A percentile compares a stretch with the other conserved stretches of the same genome.
These are phyloP conservation scores for Gastrolobium villosum DNA, from an alignment of 306 rosid genomes.

Conservation along the genomic window DNA sequence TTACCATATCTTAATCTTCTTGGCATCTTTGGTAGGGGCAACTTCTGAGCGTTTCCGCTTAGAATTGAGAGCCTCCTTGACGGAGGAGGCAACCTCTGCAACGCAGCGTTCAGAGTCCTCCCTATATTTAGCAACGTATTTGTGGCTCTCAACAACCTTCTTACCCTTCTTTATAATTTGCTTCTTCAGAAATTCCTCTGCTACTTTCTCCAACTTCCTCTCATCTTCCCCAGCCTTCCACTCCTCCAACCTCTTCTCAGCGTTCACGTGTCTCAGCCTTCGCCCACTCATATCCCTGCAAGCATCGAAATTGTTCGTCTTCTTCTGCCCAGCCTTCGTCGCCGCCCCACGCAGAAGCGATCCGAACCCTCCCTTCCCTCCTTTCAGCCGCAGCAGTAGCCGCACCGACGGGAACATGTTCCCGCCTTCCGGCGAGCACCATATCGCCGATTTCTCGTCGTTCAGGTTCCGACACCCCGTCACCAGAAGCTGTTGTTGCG, in stretches of 20 bases:
- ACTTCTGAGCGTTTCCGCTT: constrained; percentile 63
- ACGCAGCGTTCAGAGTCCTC: constrained; percentile 81
- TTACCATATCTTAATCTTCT: constrained; percentile 85
- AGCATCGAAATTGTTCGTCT: constrained; percentile 95
- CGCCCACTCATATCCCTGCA: constrained; percentile 99
- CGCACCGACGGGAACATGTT: constrained; percentile 72
- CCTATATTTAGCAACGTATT: constrained; percentile 86
- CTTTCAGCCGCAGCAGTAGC: constrained; percentile 71
- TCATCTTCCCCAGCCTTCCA: constrained; percentile 87
- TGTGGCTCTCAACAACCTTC: constrained; percentile 77
- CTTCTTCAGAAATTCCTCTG: constrained; percentile 82
- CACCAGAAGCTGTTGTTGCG: constrained; percentile 74
- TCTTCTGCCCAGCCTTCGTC: constrained; percentile 95
- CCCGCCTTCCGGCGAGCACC: constrained; percentile 52
- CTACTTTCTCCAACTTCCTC: constrained; percentile 79
- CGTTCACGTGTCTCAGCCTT: constrained; percentile 94
- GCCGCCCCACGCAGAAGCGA: constrained; percentile 94
- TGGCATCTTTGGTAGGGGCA: constrained; percentile 48
- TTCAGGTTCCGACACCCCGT: constrained; percentile 68
- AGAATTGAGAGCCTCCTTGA: constrained; percentile 67
- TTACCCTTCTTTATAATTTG: constrained; percentile 88
- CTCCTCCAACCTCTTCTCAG: constrained; percentile 92
- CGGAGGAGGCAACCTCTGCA: constrained; percentile 77
- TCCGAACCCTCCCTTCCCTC: constrained; percentile 98
- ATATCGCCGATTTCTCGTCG: constrained; percentile 57